Conservation (phyloP, 257 asterid genomes). For the Solanum microdontum region DNA sequence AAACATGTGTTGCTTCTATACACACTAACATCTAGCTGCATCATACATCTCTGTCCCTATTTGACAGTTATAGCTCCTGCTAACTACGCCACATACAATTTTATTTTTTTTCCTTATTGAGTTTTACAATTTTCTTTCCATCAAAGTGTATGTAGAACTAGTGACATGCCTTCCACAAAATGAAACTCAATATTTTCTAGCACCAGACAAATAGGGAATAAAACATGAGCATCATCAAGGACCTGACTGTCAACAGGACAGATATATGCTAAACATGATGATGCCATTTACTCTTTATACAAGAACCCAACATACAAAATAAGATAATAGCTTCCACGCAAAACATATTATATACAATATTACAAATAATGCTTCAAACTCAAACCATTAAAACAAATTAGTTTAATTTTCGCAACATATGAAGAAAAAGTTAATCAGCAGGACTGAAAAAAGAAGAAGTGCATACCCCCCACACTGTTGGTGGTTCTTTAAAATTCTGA, state of each 20-base stretch:
- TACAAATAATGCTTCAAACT: background rate
- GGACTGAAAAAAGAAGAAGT: background rate
- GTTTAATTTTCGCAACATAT: background rate
- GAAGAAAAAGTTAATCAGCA: background rate
- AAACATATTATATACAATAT: background rate
- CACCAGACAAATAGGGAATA: background rate
- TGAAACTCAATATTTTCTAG: background rate
- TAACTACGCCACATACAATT: background rate
- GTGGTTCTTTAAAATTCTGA: constrained; percentile 93
- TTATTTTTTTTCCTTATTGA: background rate
- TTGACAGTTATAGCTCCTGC: background rate
- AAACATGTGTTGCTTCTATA: background rate
- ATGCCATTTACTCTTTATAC: background rate
- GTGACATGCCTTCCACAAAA: background rate
- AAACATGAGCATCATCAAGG: background rate
- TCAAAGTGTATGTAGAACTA: background rate
- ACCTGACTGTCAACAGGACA: background rate
- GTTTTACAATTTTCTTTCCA: background rate
- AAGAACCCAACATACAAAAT: background rate
- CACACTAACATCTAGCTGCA: background rate
- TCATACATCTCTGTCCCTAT: background rate
- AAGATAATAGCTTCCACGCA: background rate
- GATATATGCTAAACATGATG: background rate
- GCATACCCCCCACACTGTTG: constrained; percentile 95
- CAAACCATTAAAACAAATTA: background rate